phyloP scores from a whole-genome alignment of 257 asterid genomes.

The Dorcoceras hygrometricum region DNA sequence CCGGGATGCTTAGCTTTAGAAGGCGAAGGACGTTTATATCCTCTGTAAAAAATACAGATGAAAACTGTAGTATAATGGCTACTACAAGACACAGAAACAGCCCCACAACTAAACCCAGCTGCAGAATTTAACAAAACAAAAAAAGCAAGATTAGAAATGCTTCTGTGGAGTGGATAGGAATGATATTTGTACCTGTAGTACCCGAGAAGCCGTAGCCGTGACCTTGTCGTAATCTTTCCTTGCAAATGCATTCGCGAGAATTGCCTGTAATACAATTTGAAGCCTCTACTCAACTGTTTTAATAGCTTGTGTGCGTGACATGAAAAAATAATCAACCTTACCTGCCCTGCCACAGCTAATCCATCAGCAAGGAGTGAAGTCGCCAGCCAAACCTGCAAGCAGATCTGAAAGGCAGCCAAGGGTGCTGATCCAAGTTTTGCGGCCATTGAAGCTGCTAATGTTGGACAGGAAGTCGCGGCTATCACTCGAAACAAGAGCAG shows the following conservation, averaged over 20 bases:
- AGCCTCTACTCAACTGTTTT: not conserved
- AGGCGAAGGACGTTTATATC: conserved; percentile 32
- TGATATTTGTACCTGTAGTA: conserved; percentile 36
- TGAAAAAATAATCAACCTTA: not conserved
- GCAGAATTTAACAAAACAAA: too few species aligned
- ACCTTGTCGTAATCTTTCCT: conserved; percentile 33
- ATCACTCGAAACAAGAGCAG: conserved; percentile 35
- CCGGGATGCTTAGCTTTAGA: conserved; percentile 45
- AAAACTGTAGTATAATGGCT: conserved; percentile 22
- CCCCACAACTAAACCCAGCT: conserved; percentile 42
- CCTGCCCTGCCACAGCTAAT: conserved; percentile 46
- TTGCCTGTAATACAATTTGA: conserved; percentile 30
- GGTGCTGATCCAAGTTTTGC: conserved; percentile 35
- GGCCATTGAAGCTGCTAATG: conserved; percentile 36
- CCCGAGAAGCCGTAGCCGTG: conserved; percentile 36
- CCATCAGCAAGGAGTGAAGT: conserved; percentile 42
- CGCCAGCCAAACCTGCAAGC: conserved; percentile 45
- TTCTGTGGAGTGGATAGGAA: not conserved
- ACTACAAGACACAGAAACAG: conserved; percentile 32
- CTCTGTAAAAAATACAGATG: conserved; percentile 36
- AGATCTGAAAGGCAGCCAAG: conserved; percentile 46
- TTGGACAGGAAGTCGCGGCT: conserved; percentile 40
- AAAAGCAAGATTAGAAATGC: not conserved
- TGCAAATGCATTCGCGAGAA: conserved; percentile 48
- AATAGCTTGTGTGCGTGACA: not conserved